Evolutionary conservation across 225 moss, liverwort and hornwort genomes (phyloP), one percentile per base, ranked within the genome.

Genomic region (Anthoceros angustus): DNA sequence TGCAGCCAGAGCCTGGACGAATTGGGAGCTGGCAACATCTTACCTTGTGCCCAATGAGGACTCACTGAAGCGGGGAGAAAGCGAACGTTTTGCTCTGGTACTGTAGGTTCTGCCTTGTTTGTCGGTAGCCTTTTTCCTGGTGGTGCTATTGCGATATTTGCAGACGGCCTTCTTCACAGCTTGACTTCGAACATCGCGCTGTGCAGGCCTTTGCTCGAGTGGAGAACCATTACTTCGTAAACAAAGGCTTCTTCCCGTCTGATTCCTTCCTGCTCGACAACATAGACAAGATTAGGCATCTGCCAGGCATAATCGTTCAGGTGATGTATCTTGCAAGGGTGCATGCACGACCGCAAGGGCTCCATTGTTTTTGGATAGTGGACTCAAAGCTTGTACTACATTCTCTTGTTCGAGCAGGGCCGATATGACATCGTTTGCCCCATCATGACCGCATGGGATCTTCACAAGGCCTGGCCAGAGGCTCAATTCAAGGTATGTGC

Each of bases 11-110:
- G 88, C 83, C 21, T 98, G 95, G 95, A 98, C 95, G 74, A 87
- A 73, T 66, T 98, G 95, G 95, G 95, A 98, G 80, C 88, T 92
- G 95, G 82, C 86, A 69, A 98, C 95, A 50, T 92, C 95, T n/a
- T 72, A 88, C 77, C 85, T 98, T 66, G 70, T 98, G 65, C 87
- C 84, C 9, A 73, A 77, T 49, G 76, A 78, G 46, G 88, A 89
- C 40, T 74, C 82, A 9, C 69, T 92, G 45, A 84, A 79, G 72
- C 85, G 84, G 55, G 82, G 80, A 67, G 88, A 92, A 72, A 80
- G 86, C 73, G 79, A 89, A 3, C 85, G 73, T 63, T 92, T 98
- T 68, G 81, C 95, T 20, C 72, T 98, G 95, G 95, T 98, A 82
- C 42, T 15, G 60, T 39, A 41, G 61, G 66, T 10, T 67, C 67